These are phyloP conservation scores for Solanum piurae DNA, from an alignment of 257 asterid genomes.

Conservation along the genomic window DNA sequence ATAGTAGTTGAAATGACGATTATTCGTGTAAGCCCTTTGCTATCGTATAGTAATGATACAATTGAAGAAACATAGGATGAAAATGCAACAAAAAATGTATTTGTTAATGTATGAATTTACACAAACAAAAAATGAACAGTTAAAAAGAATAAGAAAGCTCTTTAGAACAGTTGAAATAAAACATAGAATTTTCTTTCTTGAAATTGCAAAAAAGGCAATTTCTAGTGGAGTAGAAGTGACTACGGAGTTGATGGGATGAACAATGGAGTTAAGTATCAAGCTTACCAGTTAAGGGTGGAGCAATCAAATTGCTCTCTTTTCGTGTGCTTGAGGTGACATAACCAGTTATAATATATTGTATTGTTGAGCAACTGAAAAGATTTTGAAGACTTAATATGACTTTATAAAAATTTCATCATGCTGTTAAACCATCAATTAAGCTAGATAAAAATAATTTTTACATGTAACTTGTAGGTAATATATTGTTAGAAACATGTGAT, in stretches of 20 bases:
- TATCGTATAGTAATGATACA: neutral
- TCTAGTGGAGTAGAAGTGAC: neutral
- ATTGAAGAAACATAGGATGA: neutral
- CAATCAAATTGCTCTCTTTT: too few species aligned
- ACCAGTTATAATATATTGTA: too few species aligned
- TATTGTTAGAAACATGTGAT: neutral
- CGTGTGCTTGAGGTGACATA: too few species aligned
- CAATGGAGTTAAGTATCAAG: neutral
- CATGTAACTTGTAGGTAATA: too few species aligned
- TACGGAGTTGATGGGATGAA: neutral
- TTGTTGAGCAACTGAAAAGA: too few species aligned
- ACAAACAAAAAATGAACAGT: neutral
- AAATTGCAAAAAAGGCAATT: neutral
- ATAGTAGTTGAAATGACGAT: neutral
- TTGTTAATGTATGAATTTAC: neutral
- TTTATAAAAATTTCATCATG: too few species aligned
- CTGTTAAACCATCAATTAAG: too few species aligned
- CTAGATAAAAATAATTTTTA: too few species aligned
- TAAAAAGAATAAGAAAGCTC: neutral
- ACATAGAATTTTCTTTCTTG: neutral
- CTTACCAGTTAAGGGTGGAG: too few species aligned
- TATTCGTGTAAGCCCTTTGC: neutral
- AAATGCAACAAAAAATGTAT: neutral
- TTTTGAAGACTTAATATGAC: too few species aligned
- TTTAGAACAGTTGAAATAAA: neutral